Conservation (phyloP, 768 basidiomycete genomes). For the Rhizopogon vesiculosus region DNA sequence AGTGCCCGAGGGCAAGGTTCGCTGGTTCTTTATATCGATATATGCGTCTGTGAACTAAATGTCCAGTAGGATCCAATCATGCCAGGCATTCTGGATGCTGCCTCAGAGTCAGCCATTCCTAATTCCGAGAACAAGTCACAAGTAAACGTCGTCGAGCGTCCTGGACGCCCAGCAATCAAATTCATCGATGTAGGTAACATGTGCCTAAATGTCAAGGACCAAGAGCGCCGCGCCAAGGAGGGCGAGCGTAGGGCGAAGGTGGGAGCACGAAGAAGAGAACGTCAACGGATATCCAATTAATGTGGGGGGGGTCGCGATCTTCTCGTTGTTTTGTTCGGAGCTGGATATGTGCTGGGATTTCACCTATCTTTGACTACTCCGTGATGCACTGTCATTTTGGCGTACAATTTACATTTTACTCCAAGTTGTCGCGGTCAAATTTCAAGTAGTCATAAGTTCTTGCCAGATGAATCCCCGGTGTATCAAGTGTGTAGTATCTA, state of each 20-base stretch:
- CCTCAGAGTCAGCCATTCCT: slow-evolving; percentile 35
- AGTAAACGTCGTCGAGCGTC: slow-evolving; percentile 30
- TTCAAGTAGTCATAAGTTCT: too few species aligned
- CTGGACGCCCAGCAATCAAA: slow-evolving; percentile 50
- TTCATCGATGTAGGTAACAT: slow-evolving; percentile 74
- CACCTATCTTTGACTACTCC: too few species aligned
- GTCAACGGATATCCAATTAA: background rate
- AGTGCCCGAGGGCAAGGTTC: slow-evolving; percentile 63
- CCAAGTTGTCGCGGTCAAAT: background rate
- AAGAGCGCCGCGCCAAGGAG: slow-evolving; percentile 42
- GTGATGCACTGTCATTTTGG: background rate
- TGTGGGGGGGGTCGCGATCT: background rate
- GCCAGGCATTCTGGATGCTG: slow-evolving; percentile 48
- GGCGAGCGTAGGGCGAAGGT: slow-evolving; percentile 41
- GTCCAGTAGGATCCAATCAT: slow-evolving; percentile 51
- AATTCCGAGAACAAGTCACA: slow-evolving; percentile 33
- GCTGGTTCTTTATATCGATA: slow-evolving; percentile 11
- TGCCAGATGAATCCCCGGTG: background rate
- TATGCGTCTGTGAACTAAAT: background rate
- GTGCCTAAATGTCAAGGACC: slow-evolving; percentile 57
- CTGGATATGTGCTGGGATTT: background rate
- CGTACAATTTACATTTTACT: background rate
- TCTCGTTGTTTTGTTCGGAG: background rate
- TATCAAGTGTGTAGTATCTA: background rate
- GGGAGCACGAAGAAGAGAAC: slow-evolving; percentile 23